Evolutionary conservation across 805 yeast genomes (phyloP).

Genomic region (Hanseniaspora taiwanica): DNA sequence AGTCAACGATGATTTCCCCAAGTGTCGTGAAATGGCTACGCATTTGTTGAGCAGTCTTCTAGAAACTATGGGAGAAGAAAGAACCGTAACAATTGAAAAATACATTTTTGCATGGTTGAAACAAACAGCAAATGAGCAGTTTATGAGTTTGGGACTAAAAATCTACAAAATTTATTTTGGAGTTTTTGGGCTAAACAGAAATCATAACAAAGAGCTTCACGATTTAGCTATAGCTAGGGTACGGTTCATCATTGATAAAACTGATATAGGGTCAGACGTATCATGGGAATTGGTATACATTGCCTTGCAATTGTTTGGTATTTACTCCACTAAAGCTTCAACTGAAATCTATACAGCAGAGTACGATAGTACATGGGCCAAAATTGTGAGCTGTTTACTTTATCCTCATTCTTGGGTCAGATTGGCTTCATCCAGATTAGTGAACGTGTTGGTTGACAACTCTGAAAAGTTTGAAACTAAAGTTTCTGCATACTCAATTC

Average conservation of each 20-base stretch:
- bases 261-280: conserved; percentile 29
- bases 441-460: conserved; percentile 38
- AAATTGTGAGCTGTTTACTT: conserved; percentile 41
- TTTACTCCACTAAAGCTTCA: conserved; percentile 24
- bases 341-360: conserved; percentile 13
- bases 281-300: conserved; percentile 75
- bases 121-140: conserved; percentile 35
- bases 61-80: conserved; percentile 30
- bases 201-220: conserved; percentile 27
- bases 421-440: conserved; percentile 45
- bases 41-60: conserved; percentile 44
- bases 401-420: conserved; percentile 93
- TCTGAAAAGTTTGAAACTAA: conserved; percentile 19
- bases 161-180: conserved; percentile 50
- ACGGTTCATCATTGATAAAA: conserved; percentile 23
- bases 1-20: conserved; percentile 62
- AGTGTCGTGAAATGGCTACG: conserved; percentile 76
- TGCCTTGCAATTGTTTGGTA: conserved; percentile 39
- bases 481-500: conserved; percentile 38
- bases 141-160: conserved; percentile 62
- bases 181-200: conserved; percentile 27
- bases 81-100: conserved; percentile 24
- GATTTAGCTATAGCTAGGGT: conserved; percentile 25
- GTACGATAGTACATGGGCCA: conserved; percentile 35
- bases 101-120: conserved; percentile 47